phyloP scores from a whole-genome alignment of 495 filamentous ascomycete genomes.

The Amniculicola lignicola region DNA sequence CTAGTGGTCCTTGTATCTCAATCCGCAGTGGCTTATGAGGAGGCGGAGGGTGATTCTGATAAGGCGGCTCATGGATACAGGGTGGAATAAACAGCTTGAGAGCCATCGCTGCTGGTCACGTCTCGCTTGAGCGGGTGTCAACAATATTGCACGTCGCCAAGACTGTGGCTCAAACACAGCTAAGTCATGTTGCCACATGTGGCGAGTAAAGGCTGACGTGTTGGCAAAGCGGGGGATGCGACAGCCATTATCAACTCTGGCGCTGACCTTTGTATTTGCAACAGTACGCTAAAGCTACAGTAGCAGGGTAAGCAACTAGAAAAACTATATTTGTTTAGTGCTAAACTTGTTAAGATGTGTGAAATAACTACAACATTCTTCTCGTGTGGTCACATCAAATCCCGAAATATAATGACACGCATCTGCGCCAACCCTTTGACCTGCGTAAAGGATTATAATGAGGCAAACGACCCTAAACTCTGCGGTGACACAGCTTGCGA shows the following conservation, averaged over 20 bases:
- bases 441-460: slow-evolving; percentile 14
- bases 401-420: slow-evolving; percentile 6
- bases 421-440: slow-evolving; percentile 8
- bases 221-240: not conserved
- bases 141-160: slow-evolving; percentile 8
- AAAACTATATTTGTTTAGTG: slow-evolving; percentile 1
- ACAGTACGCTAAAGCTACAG: not conserved
- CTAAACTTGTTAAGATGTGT: slow-evolving; percentile 14
- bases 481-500: slow-evolving; percentile 17
- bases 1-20: slow-evolving; percentile 27
- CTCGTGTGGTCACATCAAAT: slow-evolving; percentile 15
- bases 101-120: slow-evolving; percentile 20
- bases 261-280: slow-evolving; percentile 9
- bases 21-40: slow-evolving; percentile 15
- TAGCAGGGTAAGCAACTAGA: slow-evolving; percentile 9
- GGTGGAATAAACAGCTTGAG: slow-evolving; percentile 24
- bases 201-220: not conserved
- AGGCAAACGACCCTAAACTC: slow-evolving; percentile 1
- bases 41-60: slow-evolving; percentile 17
- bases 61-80: slow-evolving; percentile 18
- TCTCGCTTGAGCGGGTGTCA: slow-evolving; percentile 10
- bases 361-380: slow-evolving; percentile 16
- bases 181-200: slow-evolving; percentile 11
- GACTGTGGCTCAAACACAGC: slow-evolving; percentile 21
- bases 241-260: not conserved